Conservation (phyloP, 352 stramenopile genomes). For the Phytophthora lateralis region DNA sequence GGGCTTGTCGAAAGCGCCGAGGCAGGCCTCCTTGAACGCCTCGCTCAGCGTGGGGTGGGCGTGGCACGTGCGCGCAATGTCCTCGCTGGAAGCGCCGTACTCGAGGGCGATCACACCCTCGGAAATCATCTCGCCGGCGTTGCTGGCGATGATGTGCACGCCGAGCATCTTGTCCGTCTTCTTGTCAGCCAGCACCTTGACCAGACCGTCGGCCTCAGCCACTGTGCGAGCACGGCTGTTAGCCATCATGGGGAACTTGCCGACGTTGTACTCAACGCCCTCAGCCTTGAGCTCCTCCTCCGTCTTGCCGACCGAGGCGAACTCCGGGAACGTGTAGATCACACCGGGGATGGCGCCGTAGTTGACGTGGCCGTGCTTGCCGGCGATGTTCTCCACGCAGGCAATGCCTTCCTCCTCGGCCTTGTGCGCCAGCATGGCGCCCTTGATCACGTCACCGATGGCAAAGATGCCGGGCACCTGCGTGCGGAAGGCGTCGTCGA, state of each 20-base stretch:
- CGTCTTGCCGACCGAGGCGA: conserved; percentile 96
- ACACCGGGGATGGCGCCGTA: conserved; percentile 99
- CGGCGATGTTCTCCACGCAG: conserved; percentile 97
- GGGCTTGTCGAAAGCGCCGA: conserved; percentile 97
- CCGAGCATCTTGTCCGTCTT: conserved; percentile 98
- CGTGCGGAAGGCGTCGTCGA: conserved; percentile 97
- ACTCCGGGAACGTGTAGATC: conserved; percentile 98
- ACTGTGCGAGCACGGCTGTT: conserved; percentile 97
- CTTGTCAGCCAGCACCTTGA: conserved; percentile 98
- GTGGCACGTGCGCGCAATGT: conserved; percentile 99
- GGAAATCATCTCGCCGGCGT: conserved; percentile 99
- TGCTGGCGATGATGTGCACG: conserved; percentile 99
- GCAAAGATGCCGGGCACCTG: conserved; percentile 95
- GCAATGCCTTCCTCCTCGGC: conserved; percentile 99
- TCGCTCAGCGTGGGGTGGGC: conserved; percentile 97
- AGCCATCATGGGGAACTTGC: conserved; percentile 98
- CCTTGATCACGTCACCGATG: conserved; percentile 98
- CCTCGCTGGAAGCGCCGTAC: conserved; percentile 98
- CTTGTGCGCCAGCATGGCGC: conserved; percentile 99
- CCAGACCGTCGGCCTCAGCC: conserved; percentile 94
- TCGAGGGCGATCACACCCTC: conserved; percentile 99
- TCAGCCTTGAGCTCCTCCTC: conserved; percentile 98
- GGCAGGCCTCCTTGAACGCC: conserved; percentile 99
- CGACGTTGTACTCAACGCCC: conserved; percentile 95
- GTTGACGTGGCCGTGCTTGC: conserved; percentile 98